These are phyloP conservation scores for Verticillium alfalfae DNA, from an alignment of 2,329 filamentous ascomycete species.

Conservation along the genomic window DNA sequence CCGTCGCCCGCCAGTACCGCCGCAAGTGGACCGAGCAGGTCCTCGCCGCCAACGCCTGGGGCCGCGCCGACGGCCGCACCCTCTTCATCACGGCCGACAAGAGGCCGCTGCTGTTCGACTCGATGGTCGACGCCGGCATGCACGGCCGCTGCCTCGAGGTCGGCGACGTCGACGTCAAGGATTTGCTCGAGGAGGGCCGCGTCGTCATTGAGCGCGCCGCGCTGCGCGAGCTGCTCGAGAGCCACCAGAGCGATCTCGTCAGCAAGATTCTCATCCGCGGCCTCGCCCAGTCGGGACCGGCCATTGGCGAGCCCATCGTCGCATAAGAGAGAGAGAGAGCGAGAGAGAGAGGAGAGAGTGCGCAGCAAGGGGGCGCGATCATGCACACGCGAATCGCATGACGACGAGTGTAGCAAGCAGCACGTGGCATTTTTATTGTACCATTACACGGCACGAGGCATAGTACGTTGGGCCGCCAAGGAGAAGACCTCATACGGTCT, in stretches of 20 bases:
- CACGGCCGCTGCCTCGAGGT: conserved; percentile 66
- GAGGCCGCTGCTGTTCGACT: conserved; percentile 59
- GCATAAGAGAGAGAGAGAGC: background rate
- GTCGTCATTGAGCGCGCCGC: conserved; percentile 82
- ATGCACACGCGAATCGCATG: too few species aligned
- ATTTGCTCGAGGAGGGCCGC: conserved; percentile 77
- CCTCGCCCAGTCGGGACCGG: conserved; percentile 23
- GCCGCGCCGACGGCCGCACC: conserved; percentile 60
- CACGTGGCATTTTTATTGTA: too few species aligned
- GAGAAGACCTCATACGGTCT: too few species aligned
- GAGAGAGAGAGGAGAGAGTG: too few species aligned
- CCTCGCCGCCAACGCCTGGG: conserved; percentile 66
- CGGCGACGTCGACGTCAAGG: conserved; percentile 91
- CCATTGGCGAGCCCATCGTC: conserved; percentile 23
- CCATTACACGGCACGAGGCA: too few species aligned
- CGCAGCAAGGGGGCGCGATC: too few species aligned
- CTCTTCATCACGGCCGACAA: conserved; percentile 65
- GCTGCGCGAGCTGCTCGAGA: conserved; percentile 66
- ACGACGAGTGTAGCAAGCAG: too few species aligned
- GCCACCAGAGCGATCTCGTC: conserved; percentile 64
- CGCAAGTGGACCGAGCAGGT: conserved; percentile 62
- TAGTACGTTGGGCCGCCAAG: too few species aligned
- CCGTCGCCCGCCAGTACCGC: conserved; percentile 50
- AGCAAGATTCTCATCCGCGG: conserved; percentile 40
- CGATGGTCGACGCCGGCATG: conserved; percentile 57